A percentile compares a stretch with the other conserved stretches of the same genome.
phyloP scores from a whole-genome alignment of 352 stramenopile species.

The Pythium insidiosum region DNA sequence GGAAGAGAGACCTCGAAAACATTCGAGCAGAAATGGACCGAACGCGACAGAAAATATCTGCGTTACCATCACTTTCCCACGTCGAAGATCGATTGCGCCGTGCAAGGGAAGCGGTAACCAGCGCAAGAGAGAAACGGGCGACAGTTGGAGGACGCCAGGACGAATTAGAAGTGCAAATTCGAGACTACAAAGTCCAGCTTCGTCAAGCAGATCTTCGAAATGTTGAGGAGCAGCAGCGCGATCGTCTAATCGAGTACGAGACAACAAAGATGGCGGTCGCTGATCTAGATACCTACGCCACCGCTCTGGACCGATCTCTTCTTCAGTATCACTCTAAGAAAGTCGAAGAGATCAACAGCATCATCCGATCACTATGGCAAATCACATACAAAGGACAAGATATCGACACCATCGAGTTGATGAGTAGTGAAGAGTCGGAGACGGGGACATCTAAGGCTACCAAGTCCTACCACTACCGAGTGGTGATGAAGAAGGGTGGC shows the following conservation, averaged over 20 bases:
- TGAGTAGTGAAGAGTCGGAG: constrained; percentile 88
- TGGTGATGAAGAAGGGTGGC: constrained; percentile 97
- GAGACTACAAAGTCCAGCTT: constrained; percentile 55
- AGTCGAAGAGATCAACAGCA: constrained; percentile 99
- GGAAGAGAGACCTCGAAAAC: constrained; percentile 39
- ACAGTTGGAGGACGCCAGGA: constrained; percentile 41
- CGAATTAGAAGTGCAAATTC: constrained; percentile 42
- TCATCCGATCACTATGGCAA: constrained; percentile 97
- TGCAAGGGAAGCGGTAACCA: constrained; percentile 20
- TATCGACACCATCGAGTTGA: constrained; percentile 99
- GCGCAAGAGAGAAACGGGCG: constrained; percentile 25
- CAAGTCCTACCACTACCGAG: constrained; percentile 97
- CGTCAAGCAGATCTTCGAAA: constrained; percentile 78
- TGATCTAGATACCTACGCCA: constrained; percentile 98
- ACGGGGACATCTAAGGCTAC: constrained; percentile 27
- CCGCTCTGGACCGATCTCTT: constrained; percentile 92
- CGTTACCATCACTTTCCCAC: constrained; percentile 37
- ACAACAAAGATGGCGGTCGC: constrained; percentile 94
- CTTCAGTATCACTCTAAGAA: constrained; percentile 98
- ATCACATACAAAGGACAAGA: constrained; percentile 99
- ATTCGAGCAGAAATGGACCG: constrained; percentile 26
- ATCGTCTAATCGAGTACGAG: constrained; percentile 94
- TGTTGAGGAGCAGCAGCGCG: constrained; percentile 91
- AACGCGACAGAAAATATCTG: constrained; percentile 36
- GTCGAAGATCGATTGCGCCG: constrained; percentile 33